Percentiles rank a stretch among this genome's conserved stretches.
These are phyloP conservation scores for Phytophthora citricola DNA, from an alignment of 352 stramenopile genomes.

Conservation along the genomic window DNA sequence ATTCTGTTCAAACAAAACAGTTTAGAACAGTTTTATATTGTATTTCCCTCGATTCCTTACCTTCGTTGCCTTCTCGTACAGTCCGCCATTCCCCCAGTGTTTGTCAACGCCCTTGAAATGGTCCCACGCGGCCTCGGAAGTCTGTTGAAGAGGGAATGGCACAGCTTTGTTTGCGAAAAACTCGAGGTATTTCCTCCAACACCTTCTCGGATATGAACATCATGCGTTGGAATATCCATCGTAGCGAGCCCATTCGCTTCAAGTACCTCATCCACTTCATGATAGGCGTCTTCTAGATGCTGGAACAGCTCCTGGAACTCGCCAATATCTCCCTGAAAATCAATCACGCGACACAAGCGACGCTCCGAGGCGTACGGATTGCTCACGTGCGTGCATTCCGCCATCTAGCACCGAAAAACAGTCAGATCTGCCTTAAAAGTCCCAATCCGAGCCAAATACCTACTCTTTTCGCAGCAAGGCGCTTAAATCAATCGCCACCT, in stretches of 20 bases:
- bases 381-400: conserved; percentile 11
- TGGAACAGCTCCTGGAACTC: conserved; percentile 36
- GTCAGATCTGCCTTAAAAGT: not conserved
- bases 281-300: conserved; percentile 23
- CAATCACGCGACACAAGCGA: conserved; percentile 9
- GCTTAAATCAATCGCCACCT: conserved; percentile 12
- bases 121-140: conserved; percentile 25
- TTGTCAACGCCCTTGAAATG: conserved; percentile 30
- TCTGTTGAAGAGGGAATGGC: conserved; percentile 21
- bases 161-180: conserved; percentile 29
- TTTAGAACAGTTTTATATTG: not conserved
- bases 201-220: conserved; percentile 31
- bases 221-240: conserved; percentile 15
- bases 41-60: not conserved
- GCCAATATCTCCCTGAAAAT: conserved; percentile 20
- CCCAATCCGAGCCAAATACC: not conserved
- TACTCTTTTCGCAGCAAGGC: conserved; percentile 12
- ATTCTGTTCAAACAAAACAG: conserved; percentile 2
- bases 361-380: conserved; percentile 2
- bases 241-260: conserved; percentile 25
- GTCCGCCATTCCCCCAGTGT: conserved; percentile 16
- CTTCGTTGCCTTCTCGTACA: conserved; percentile 34
- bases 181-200: conserved; percentile 33
- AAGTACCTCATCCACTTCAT: conserved; percentile 27
- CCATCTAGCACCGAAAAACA: conserved; percentile 7